Conservation (phyloP, 2,329 filamentous ascomycete genomes). For the Plectosphaerella cucumerina region DNA sequence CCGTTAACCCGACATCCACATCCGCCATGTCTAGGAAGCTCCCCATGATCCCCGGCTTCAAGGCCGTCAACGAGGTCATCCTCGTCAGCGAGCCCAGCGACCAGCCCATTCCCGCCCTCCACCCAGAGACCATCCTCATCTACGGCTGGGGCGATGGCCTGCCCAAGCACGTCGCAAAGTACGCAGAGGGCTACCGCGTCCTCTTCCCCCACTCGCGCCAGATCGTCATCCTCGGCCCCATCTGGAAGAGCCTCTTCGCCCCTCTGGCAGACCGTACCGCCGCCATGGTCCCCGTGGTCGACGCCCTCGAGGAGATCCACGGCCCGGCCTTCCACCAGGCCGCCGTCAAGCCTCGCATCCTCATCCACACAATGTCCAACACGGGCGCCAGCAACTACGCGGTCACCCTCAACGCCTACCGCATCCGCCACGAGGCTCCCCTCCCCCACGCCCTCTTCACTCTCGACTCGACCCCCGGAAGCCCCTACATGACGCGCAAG, state of each 20-base stretch:
- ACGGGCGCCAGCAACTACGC: conserved; percentile 52
- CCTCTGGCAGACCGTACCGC: conserved; percentile 36
- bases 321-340: conserved; percentile 19
- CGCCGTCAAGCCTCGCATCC: conserved; percentile 27
- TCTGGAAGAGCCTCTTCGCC: conserved; percentile 40
- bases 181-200: conserved; percentile 44
- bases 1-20: neutral
- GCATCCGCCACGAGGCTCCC: conserved; percentile 25
- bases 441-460: conserved; percentile 45
- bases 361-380: conserved; percentile 55
- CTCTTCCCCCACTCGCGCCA: conserved; percentile 48
- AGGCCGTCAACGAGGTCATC: conserved; percentile 40
- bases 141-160: conserved; percentile 55
- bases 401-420: conserved; percentile 43
- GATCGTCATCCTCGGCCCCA: conserved; percentile 46
- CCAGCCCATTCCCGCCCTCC: conserved; percentile 14
- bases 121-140: conserved; percentile 45
- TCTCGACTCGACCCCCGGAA: conserved; percentile 50
- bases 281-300: conserved; percentile 40
- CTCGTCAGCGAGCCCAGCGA: conserved; percentile 34
- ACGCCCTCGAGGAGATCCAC: conserved; percentile 16
- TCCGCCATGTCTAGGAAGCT: conserved; percentile 8
- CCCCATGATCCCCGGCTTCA: conserved; percentile 38
- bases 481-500: conserved; percentile 31
- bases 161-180: conserved; percentile 52